phyloP scores from a whole-genome alignment of 1,284 basidiomycete genomes.

The Trichosporon sp. region DNA sequence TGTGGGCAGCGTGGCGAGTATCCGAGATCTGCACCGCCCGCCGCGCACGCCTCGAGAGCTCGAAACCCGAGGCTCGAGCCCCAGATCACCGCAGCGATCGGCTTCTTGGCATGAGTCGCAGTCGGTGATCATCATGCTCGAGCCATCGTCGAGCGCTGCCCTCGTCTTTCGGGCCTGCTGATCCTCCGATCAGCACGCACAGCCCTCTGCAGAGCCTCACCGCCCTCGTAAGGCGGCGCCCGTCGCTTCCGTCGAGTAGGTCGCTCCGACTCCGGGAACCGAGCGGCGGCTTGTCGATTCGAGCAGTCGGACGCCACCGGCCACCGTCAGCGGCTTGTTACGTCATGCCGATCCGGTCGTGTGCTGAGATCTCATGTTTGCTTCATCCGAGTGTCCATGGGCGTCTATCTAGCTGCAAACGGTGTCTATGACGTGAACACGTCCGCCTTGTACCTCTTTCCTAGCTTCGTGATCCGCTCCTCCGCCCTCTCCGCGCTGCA shows the following conservation, averaged over 20 bases:
- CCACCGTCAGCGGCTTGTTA: background rate
- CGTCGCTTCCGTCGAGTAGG: too few relatives aligned
- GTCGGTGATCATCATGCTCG: background rate
- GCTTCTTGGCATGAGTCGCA: background rate
- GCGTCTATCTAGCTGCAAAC: too few relatives aligned
- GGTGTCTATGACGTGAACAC: background rate
- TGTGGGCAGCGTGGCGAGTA: too few relatives aligned
- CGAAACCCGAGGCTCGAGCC: background rate
- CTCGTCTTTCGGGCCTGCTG: too few relatives aligned
- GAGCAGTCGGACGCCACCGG: background rate
- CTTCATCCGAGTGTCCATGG: background rate
- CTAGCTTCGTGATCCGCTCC: background rate
- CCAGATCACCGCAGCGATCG: background rate
- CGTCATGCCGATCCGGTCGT: background rate
- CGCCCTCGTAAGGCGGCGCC: background rate
- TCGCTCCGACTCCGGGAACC: too few relatives aligned
- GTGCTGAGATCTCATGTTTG: background rate
- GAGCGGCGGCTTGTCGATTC: too few relatives aligned
- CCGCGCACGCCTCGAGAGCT: too few relatives aligned
- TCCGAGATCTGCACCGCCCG: background rate
- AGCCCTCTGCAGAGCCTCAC: background rate
- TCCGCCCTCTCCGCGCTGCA: background rate
- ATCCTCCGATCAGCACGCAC: background rate
- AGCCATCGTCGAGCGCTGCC: too few relatives aligned
- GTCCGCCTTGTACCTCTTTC: background rate